Evolutionary conservation across 768 basidiomycete species (phyloP).

Genomic region (Amanita rubescens): DNA sequence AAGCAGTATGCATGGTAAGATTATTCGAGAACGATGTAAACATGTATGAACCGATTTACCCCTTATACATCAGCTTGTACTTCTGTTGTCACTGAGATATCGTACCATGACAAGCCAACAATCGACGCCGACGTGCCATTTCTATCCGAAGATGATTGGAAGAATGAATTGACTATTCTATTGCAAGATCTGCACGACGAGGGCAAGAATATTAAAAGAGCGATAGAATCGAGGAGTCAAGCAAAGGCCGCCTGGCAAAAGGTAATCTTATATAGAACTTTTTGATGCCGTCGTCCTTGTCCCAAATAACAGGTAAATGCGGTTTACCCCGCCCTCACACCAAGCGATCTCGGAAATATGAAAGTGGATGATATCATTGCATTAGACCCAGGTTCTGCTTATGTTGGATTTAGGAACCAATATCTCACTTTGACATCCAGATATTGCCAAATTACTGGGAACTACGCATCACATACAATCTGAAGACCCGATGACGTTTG

Average conservation of each 20-base stretch:
- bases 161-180: slow-evolving; percentile 45
- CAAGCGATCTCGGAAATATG: slow-evolving; percentile 43
- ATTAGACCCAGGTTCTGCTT: slow-evolving; percentile 33
- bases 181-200: slow-evolving; percentile 54
- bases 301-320: slow-evolving; percentile 41
- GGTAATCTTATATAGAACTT: not conserved
- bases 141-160: slow-evolving; percentile 49
- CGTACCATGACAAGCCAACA: slow-evolving; percentile 45
- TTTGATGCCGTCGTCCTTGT: not conserved
- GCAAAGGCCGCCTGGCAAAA: not conserved
- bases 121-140: slow-evolving; percentile 58
- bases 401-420: not conserved
- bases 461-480: slow-evolving; percentile 45
- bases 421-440: slow-evolving; percentile 19
- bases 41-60: not conserved
- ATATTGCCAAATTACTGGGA: slow-evolving; percentile 40
- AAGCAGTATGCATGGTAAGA: slow-evolving; percentile 54
- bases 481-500: slow-evolving; percentile 44
- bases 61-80: slow-evolving; percentile 42
- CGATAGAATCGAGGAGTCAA: slow-evolving; percentile 48
- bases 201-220: slow-evolving; percentile 45
- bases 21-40: too few relatives aligned
- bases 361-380: slow-evolving; percentile 42
- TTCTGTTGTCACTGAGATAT: slow-evolving; percentile 56
- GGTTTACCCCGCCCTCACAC: slow-evolving; percentile 46